Conservation (phyloP, 2,329 filamentous ascomycete species). For the Tolypocladium capitatum region DNA sequence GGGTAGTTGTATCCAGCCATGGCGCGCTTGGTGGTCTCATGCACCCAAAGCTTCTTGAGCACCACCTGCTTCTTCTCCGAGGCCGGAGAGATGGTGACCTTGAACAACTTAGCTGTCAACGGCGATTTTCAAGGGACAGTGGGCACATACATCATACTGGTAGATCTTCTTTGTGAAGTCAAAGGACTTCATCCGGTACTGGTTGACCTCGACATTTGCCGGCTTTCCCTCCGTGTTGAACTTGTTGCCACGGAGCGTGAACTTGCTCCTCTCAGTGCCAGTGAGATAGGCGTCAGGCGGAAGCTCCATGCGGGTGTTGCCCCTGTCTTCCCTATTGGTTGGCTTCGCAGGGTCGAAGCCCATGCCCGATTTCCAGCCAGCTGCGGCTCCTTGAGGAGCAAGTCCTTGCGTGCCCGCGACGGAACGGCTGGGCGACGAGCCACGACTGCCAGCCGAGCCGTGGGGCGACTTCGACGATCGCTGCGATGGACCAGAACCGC, state of each 20-base stretch:
- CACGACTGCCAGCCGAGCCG: conserved; percentile 3
- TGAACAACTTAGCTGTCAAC: conserved; percentile 3
- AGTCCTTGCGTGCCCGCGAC: conserved; percentile 3
- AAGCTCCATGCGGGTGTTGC: conserved; percentile 39
- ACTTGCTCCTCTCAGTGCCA: conserved; percentile 19
- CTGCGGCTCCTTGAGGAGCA: not conserved
- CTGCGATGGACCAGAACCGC: not conserved
- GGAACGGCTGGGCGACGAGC: conserved; percentile 8
- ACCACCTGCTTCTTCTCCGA: conserved; percentile 48
- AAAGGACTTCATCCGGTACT: conserved; percentile 53
- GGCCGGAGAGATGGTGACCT: conserved; percentile 55
- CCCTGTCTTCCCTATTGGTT: conserved; percentile 15
- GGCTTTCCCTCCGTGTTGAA: conserved; percentile 46
- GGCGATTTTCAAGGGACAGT: conserved; percentile 22
- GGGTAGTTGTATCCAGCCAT: conserved; percentile 32
- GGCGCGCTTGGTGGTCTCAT: conserved; percentile 40
- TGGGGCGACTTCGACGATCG: not conserved
- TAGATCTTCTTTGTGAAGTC: conserved; percentile 48
- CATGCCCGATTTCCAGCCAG: conserved; percentile 15
- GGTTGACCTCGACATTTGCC: conserved; percentile 52
- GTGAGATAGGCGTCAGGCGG: conserved; percentile 41
- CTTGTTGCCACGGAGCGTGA: conserved; percentile 19
- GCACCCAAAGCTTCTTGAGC: conserved; percentile 66
- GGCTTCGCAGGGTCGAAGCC: conserved; percentile 32
- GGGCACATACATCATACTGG: conserved; percentile 61